A percentile compares a stretch with the other conserved stretches of the same genome.
These are phyloP conservation scores for Picea glauca DNA, from an alignment of 75 land plant genomes.

Conservation along the genomic window DNA sequence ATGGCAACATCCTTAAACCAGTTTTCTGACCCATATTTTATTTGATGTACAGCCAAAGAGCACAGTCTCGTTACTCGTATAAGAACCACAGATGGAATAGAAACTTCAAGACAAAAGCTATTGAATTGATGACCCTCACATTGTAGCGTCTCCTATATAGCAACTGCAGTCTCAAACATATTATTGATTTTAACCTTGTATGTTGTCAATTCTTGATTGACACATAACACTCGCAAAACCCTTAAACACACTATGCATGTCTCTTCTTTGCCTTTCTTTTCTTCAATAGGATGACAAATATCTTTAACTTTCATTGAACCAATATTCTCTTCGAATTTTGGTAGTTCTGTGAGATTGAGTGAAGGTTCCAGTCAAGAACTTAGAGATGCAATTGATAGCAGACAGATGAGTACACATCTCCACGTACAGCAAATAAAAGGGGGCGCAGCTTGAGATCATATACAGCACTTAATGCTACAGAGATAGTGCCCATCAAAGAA, in stretches of 20 bases:
- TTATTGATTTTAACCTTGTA: slow-evolving; percentile 16
- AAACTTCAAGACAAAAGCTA: slow-evolving; percentile 69
- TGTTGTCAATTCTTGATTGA: neutral
- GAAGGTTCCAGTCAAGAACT: slow-evolving; percentile 21
- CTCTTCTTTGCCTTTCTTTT: slow-evolving; percentile 1
- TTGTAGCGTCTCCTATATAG: slow-evolving; percentile 45
- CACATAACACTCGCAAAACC: slow-evolving; percentile 38
- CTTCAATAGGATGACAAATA: neutral
- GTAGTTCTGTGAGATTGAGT: slow-evolving; percentile 10
- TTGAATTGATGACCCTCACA: slow-evolving; percentile 45
- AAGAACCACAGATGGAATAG: slow-evolving; percentile 46
- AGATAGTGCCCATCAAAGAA: no score
- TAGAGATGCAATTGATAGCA: slow-evolving; percentile 23
- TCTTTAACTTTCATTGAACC: slow-evolving; percentile 5
- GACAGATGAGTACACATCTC: slow-evolving; percentile 20
- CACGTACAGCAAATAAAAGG: slow-evolving; percentile 27
- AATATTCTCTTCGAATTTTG: neutral
- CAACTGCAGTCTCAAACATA: neutral
- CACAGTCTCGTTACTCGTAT: slow-evolving; percentile 39
- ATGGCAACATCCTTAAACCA: slow-evolving; percentile 37
- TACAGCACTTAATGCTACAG: no score
- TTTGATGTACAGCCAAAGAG: slow-evolving; percentile 33
- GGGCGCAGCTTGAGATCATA: no score
- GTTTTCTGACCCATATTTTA: slow-evolving; percentile 40
- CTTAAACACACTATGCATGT: slow-evolving; percentile 67